Percentiles rank a stretch among this genome's conserved stretches.
These are phyloP conservation scores for Dianthus caryophyllus DNA, from an alignment of 148 eudicot genomes.

Conservation along the genomic window DNA sequence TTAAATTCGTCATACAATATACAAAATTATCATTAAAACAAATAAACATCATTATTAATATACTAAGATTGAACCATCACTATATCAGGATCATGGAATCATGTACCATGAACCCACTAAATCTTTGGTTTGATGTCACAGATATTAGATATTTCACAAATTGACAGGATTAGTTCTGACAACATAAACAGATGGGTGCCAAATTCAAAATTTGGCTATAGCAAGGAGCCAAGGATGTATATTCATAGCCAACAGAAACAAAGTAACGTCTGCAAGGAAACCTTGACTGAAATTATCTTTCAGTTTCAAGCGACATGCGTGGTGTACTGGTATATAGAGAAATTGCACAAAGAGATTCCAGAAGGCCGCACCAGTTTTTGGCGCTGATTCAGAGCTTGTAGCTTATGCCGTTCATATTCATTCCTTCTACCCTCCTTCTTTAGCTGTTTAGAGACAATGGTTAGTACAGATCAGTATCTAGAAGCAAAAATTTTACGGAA, in stretches of 20 bases:
- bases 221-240: background rate
- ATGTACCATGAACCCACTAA: background rate
- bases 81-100: background rate
- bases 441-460: slow-evolving; percentile 40
- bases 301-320: background rate
- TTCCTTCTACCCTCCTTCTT: slow-evolving; percentile 93
- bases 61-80: background rate
- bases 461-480: background rate
- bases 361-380: slow-evolving; percentile 74
- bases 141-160: background rate
- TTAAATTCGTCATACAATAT: background rate
- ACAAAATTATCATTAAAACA: background rate
- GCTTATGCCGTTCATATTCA: slow-evolving; percentile 95
- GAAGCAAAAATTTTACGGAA: background rate
- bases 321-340: background rate
- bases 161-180: background rate
- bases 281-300: slow-evolving; percentile 7
- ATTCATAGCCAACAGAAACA: background rate
- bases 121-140: background rate
- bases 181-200: background rate
- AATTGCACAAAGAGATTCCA: background rate
- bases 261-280: background rate
- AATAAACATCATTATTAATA: background rate
- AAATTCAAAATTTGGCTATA: background rate
- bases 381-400: slow-evolving; percentile 94